Evolutionary conservation across 108 stramenopile genomes (phyloP), one percentile per base, ranked within the genome.

Genomic region (Schizochytrium sp.): DNA sequence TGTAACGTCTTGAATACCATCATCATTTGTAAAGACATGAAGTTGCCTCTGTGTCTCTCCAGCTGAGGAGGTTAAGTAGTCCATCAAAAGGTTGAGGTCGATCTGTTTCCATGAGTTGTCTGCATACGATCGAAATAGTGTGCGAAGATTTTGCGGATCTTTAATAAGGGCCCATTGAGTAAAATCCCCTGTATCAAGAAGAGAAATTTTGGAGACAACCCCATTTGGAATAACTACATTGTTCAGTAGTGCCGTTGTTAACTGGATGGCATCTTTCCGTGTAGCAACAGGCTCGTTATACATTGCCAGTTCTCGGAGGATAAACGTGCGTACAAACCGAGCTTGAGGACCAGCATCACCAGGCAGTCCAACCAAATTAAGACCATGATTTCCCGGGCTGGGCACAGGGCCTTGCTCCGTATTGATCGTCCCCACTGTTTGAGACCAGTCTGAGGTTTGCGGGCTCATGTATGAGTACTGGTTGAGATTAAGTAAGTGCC

Each of bases 401-500:
- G 76, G 73, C 10, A 15, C 50, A 40, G 72, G n/a, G 0, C 73
- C 46, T 8, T 10, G 59, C 41, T 45, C 59, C 4, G 28, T 44
- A 3, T 88, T 47, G 59, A 3, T 57, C 15, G n/a, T 0, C 3
- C 38, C 46, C 40, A 88, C 12, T 3, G 41, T 56, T 19, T 44
- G 28, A 5, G 42, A 3, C 76, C 42, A 73, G 3, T 61, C 73
- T 7, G 73, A 17, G 56, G 46, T 41, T n/a, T 15, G 17, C 45
- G 89, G 28, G 4, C 45, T 56, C 3, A 87, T 49, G 17, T 19
- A 53, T 3, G 72, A 57, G 58, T 49, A 89, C 3, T 53, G 41
- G 76, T 89, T 59, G 40, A 89, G 72, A 44, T 89, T 83, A 12
- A 46, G 56, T 5, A 89, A 56, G 59, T 89, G 89, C 89, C 89